Evolutionary conservation across 1,139 yeast genomes (phyloP).

Genomic region (Sugiyamaella xylanicola): DNA sequence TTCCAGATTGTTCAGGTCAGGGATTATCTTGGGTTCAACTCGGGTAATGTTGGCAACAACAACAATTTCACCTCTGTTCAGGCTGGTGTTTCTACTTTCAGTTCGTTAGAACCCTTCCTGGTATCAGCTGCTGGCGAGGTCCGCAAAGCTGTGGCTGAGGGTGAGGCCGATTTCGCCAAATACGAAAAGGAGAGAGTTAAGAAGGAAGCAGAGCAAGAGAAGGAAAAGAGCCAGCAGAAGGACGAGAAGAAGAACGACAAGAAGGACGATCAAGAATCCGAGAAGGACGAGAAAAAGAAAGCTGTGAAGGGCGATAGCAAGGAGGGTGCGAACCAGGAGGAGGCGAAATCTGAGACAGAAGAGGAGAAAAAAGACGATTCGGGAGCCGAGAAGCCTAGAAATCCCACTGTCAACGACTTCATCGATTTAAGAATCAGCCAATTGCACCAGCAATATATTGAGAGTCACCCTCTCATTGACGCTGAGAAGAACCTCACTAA

Average conservation of each 20-base stretch:
- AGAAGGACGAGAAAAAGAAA: slow-evolving; percentile 17
- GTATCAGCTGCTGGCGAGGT: slow-evolving; percentile 29
- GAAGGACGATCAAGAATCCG: slow-evolving; percentile 17
- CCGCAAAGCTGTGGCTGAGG: slow-evolving; percentile 27
- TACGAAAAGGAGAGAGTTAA: slow-evolving; percentile 22
- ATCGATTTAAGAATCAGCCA: slow-evolving; percentile 3
- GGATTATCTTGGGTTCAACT: slow-evolving; percentile 50
- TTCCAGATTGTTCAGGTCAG: slow-evolving; percentile 52
- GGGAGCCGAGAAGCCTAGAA: slow-evolving; percentile 6
- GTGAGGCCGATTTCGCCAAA: slow-evolving; percentile 28
- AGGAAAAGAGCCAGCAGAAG: too few relatives aligned
- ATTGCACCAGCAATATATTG: slow-evolving; percentile 16
- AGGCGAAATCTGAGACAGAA: slow-evolving; percentile 18
- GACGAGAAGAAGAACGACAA: slow-evolving; percentile 16
- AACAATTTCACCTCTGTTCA: slow-evolving; percentile 31
- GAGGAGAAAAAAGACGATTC: slow-evolving; percentile 6
- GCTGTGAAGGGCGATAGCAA: slow-evolving; percentile 9
- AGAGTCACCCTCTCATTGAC: slow-evolving; percentile 29
- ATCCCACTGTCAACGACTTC: slow-evolving; percentile 14
- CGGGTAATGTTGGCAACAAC: slow-evolving; percentile 21
- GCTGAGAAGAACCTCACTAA: slow-evolving; percentile 17
- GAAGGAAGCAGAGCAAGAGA: slow-evolving; percentile 22
- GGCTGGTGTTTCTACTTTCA: slow-evolving; percentile 48
- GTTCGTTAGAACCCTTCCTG: slow-evolving; percentile 28
- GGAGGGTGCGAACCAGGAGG: slow-evolving; percentile 11